Evolutionary conservation across 2,329 filamentous ascomycete species (phyloP).

Genomic region (Penicillium sp.): DNA sequence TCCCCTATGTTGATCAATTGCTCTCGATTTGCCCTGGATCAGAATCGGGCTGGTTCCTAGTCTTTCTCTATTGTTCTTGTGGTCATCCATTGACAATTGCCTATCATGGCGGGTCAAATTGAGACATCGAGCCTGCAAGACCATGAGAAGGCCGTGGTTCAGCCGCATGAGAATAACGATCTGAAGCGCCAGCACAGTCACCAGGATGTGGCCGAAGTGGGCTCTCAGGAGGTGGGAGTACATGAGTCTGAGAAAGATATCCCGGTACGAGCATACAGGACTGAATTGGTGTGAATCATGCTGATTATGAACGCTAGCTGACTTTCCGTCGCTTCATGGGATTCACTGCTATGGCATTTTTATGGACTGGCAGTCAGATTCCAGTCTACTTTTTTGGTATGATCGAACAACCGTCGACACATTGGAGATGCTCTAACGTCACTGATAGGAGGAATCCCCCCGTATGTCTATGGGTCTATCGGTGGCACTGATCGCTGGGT

Average conservation of each 20-base stretch:
- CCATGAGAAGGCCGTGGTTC: slow-evolving; percentile 27
- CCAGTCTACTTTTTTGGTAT: slow-evolving; percentile 50
- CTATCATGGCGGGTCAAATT: slow-evolving; percentile 14
- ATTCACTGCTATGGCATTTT: slow-evolving; percentile 53
- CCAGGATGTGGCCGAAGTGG: slow-evolving; percentile 45
- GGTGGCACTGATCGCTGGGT: slow-evolving; percentile 56
- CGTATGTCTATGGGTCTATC: slow-evolving; percentile 55
- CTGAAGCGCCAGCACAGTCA: slow-evolving; percentile 36
- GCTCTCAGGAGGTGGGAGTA: slow-evolving; percentile 44
- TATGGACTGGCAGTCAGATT: slow-evolving; percentile 58
- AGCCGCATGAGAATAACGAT: slow-evolving; percentile 26
- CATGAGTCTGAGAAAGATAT: slow-evolving; percentile 41
- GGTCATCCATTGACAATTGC: background rate
- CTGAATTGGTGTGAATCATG: background rate
- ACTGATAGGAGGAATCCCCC: slow-evolving; percentile 41
- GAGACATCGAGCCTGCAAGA: slow-evolving; percentile 16
- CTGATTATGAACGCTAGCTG: slow-evolving; percentile 37
- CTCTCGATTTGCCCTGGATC: background rate
- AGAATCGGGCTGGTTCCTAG: background rate
- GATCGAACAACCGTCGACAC: slow-evolving; percentile 2
- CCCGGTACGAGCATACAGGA: slow-evolving; percentile 30
- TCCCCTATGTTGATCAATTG: background rate
- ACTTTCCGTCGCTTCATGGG: slow-evolving; percentile 50
- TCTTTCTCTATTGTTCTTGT: background rate
- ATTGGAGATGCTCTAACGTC: slow-evolving; percentile 2